These are phyloP conservation scores for Oryza rufipogon DNA, from an alignment of 176 grass and related monocot species.

Conservation along the genomic window DNA sequence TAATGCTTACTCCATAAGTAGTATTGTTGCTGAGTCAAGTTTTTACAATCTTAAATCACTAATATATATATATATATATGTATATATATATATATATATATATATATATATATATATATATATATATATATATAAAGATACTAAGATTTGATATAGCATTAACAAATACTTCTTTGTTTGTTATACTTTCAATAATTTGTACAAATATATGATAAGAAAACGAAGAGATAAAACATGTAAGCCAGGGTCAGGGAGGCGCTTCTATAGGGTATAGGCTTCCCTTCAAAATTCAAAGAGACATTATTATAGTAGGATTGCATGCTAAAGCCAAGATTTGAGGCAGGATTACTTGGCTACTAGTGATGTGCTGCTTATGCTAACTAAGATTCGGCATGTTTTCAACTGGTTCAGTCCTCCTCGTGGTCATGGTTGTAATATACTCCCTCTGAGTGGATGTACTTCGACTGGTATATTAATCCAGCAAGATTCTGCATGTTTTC, in stretches of 20 bases:
- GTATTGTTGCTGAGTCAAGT: no score
- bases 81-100: no score
- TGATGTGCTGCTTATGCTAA: not conserved
- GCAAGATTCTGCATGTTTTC: conserved; percentile 6
- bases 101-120: no score
- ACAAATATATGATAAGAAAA: not conserved
- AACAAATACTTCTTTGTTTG: no score
- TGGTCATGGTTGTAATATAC: not conserved
- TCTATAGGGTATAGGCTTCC: not conserved
- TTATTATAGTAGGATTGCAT: not conserved
- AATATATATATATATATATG: no score
- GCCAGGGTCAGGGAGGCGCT: not conserved
- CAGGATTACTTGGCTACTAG: not conserved
- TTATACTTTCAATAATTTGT: no score
- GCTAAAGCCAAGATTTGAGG: not conserved
- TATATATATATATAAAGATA: no score
- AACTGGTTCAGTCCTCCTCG: not conserved
- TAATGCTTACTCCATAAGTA: no score
- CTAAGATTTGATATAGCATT: no score
- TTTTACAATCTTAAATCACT: no score
- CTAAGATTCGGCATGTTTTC: not conserved
- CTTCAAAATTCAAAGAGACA: not conserved
- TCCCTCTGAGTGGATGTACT: not conserved
- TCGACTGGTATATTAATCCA: not conserved
- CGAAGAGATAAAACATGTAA: not conserved